Base-by-base conservation (phyloP, 441 rosid species). In the Jatropha podagrica region DNA sequence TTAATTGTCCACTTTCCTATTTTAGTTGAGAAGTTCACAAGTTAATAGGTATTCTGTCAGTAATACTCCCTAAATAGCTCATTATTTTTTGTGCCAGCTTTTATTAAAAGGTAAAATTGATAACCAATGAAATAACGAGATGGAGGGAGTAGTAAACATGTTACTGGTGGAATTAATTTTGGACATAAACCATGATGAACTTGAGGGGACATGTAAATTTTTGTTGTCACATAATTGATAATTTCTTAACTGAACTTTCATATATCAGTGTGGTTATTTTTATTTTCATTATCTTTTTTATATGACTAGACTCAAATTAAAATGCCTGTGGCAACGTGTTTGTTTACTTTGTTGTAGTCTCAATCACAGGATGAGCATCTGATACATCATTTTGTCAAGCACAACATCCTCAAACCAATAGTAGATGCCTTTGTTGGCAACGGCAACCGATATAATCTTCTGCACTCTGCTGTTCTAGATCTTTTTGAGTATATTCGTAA, bases 381-480 rank as follows among this genome's bases (percentile, higher is more conserved):
- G 81, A 85, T 84, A 79, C 85, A 80, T 85, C 91, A 96, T 86
- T 79, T 94, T 79, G 95, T 94, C 60, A 91, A 89, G 90, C 87
- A 90, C 85, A 86, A 93, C 84, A 83, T 91, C 77, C 92, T 96
- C 79, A 92, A 91, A 80, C 97, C 98, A 62, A 77, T 96, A 75
- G 78, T 93, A 49, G 96, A 93, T 85, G 98, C 89, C 82, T 96
- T 96, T 81, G 87, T 93, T 74, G 85, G 83, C 62, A 97, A 97
- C 76, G 98, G 99, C 13, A 85, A 86, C 82, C 96, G 98, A 38
- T 96, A 94, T 84, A 92, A 96, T 84, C 83, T 96, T 74, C 88
- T 96, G 75, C 93, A 96, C 80, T 96, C 99, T 77, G 92, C 94
- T 59, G 88, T 94, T 75, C 81, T 96, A 77, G 99, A 96, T 74